Evolutionary conservation across 2,329 filamentous ascomycete species (phyloP).

Genomic region (Calonectria henricotiae): DNA sequence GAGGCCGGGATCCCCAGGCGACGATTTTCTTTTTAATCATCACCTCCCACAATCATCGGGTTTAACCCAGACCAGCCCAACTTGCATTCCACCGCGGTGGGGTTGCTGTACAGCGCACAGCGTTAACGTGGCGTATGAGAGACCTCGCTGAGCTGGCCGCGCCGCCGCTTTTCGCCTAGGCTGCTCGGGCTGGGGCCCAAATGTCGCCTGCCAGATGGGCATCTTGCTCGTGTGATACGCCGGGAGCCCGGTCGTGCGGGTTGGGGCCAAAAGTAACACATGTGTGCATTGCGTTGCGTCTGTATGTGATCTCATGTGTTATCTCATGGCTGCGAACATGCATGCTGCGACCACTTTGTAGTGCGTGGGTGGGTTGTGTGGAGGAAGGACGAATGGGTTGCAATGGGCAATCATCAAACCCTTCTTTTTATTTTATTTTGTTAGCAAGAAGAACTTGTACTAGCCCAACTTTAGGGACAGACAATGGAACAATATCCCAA

Average conservation of each 20-base stretch:
- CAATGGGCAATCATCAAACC: background rate
- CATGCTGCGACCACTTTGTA: slow-evolving; percentile 3
- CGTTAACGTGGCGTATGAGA: slow-evolving; percentile 20
- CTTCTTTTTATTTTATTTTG: too few relatives aligned
- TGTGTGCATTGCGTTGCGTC: slow-evolving; percentile 1
- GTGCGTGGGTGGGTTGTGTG: background rate
- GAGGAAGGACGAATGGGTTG: background rate
- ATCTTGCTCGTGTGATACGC: slow-evolving; percentile 8
- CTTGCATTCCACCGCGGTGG: slow-evolving; percentile 12
- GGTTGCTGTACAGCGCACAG: slow-evolving; percentile 25
- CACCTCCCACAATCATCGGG: slow-evolving; percentile 5
- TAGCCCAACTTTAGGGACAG: too few relatives aligned
- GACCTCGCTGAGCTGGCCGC: slow-evolving; percentile 11
- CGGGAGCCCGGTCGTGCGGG: background rate
- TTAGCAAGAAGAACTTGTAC: too few relatives aligned
- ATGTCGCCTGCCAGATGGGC: slow-evolving; percentile 2
- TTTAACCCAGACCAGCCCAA: background rate
- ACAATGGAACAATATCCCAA: too few relatives aligned
- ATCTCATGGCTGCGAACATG: background rate
- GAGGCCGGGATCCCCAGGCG: slow-evolving; percentile 13
- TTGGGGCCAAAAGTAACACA: background rate
- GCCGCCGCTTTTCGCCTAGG: slow-evolving; percentile 24
- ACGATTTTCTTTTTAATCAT: slow-evolving; percentile 8
- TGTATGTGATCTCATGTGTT: background rate
- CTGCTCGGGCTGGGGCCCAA: background rate